Evolutionary conservation across 306 rosid genomes (phyloP).

Genomic region (Ochetophila trinervis): DNA sequence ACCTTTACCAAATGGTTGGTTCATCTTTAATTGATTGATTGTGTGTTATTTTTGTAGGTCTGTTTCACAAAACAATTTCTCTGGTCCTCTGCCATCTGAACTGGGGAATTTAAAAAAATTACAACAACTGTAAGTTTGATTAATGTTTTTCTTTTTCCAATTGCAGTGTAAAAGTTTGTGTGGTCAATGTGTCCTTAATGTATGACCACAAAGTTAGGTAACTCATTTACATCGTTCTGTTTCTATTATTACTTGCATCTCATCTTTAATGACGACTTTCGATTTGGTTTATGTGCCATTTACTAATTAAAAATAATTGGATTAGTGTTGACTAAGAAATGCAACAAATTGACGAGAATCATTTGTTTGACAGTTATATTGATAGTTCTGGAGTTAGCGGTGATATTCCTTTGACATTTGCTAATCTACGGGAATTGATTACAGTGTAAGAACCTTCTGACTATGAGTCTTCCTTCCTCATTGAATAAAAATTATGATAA

Average conservation of each 20-base stretch:
- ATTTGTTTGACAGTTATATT: slow-evolving; percentile 46
- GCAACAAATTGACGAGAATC: background rate
- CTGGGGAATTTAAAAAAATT: slow-evolving; percentile 55
- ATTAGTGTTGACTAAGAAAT: no score
- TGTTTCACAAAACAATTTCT: slow-evolving; percentile 54
- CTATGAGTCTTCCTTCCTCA: background rate
- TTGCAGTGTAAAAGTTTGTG: background rate
- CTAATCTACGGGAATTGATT: slow-evolving; percentile 40
- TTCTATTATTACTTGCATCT: background rate
- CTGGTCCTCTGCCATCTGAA: slow-evolving; percentile 67
- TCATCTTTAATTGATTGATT: background rate
- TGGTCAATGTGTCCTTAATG: no score
- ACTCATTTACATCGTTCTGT: background rate
- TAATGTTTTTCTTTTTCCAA: background rate
- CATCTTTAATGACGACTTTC: background rate
- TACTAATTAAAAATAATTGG: no score
- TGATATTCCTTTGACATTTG: slow-evolving; percentile 64
- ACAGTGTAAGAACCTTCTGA: slow-evolving; percentile 43
- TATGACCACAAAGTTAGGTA: no score
- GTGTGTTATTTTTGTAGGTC: slow-evolving; percentile 35
- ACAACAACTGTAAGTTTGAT: slow-evolving; percentile 50
- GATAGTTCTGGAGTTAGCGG: slow-evolving; percentile 77
- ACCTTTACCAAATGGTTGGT: no score
- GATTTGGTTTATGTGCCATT: no score
- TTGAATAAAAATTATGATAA: background rate